Percentiles rank a stretch among this genome's conserved stretches.
These are phyloP conservation scores for Fusarium circinatum DNA, from an alignment of 2,329 filamentous ascomycete genomes.

Conservation along the genomic window DNA sequence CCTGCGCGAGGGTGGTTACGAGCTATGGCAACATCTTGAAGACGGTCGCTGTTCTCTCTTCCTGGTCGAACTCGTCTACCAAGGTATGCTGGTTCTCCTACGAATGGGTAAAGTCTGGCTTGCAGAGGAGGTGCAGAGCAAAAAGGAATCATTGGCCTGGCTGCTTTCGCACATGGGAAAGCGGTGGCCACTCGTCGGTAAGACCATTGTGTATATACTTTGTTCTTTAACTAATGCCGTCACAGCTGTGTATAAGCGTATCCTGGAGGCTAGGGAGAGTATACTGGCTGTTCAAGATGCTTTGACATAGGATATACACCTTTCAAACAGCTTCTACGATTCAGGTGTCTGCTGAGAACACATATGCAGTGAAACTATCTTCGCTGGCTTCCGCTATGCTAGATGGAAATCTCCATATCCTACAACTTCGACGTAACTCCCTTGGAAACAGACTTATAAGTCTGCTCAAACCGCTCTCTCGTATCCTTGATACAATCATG, in stretches of 20 bases:
- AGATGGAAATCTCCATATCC: background rate
- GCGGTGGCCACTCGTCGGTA: background rate
- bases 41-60: background rate
- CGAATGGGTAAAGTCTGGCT: background rate
- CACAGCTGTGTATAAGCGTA: background rate
- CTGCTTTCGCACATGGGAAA: background rate
- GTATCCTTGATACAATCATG: slow-evolving; percentile 12
- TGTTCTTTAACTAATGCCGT: fast-evolving
- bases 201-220: background rate
- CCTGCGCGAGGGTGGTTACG: background rate
- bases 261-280: background rate
- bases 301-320: no score
- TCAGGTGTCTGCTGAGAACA: fast-evolving
- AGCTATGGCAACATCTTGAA: background rate
- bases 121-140: fast-evolving
- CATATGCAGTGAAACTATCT: background rate
- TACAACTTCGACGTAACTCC: background rate
- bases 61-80: background rate
- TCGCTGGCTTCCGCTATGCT: background rate
- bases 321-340: no score
- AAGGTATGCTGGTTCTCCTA: background rate
- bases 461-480: background rate
- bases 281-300: background rate
- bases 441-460: background rate
- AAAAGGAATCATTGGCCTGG: background rate